Evolutionary conservation across 371 early-diverging fungal species (phyloP).

Genomic region (Basidiobolus meristosporus): DNA sequence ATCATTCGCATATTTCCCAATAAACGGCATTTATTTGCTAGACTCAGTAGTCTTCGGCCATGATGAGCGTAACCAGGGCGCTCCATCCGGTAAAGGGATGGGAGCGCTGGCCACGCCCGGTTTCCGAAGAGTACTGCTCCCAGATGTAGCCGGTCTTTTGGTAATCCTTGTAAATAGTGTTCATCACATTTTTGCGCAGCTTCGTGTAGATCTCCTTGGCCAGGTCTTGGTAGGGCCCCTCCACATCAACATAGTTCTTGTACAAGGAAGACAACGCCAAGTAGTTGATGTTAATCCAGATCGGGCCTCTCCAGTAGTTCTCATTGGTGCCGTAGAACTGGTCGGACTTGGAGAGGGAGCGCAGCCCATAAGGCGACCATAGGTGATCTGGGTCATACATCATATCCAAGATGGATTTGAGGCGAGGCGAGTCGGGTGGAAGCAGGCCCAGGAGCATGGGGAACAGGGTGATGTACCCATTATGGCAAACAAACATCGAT

Average conservation of each 20-base stretch:
- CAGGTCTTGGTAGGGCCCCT: conserved; percentile 45
- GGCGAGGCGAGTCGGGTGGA: conserved; percentile 37
- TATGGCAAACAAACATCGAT: conserved; percentile 54
- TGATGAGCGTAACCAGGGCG: conserved; percentile 60
- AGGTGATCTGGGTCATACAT: conserved; percentile 48
- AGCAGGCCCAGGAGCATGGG: conserved; percentile 66
- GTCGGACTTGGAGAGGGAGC: conserved; percentile 62
- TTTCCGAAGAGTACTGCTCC: conserved; percentile 76
- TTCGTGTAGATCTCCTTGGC: conserved; percentile 50
- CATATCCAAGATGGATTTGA: conserved; percentile 51
- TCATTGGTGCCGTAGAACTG: conserved; percentile 59
- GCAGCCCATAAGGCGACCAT: conserved; percentile 67
- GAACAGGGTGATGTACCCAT: conserved; percentile 71
- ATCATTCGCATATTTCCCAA: too few relatives aligned
- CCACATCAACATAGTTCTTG: conserved; percentile 39
- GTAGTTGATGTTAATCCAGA: conserved; percentile 91
- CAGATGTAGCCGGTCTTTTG: conserved; percentile 68
- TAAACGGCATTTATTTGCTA: not conserved
- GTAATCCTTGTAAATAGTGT: conserved; percentile 61
- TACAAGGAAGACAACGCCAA: conserved; percentile 54
- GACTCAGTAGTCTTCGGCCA: conserved; percentile 17
- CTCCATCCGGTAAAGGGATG: conserved; percentile 97
- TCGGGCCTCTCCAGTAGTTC: conserved; percentile 89
- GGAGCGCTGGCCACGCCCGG: conserved; percentile 63
- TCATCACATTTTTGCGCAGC: conserved; percentile 56